Percentiles rank a stretch among this genome's conserved stretches.
These are phyloP conservation scores for Pseudozyma sp. DNA, from an alignment of 1,284 basidiomycete genomes.

Conservation along the genomic window DNA sequence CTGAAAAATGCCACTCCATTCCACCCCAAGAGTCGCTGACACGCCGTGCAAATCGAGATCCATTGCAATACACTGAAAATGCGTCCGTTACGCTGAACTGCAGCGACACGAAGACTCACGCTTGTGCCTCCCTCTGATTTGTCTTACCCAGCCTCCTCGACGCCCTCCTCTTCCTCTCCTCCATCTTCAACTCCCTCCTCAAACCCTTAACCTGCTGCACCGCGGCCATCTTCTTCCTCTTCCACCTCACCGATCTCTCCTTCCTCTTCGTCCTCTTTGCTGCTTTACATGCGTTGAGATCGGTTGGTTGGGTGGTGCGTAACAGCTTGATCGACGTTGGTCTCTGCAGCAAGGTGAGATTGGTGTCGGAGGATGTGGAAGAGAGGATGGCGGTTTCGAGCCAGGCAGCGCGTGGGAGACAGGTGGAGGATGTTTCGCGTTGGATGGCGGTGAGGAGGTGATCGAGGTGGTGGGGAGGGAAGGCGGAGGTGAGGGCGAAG, in stretches of 20 bases:
- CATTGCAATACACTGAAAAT: too few species aligned
- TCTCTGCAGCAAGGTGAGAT: constrained; percentile 1
- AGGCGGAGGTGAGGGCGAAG: constrained; percentile 29
- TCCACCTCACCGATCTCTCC: constrained; percentile 26
- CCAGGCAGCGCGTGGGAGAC: constrained; percentile 28
- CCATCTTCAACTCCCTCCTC: constrained; percentile 9
- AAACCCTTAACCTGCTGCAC: constrained; percentile 18
- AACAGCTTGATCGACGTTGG: constrained; percentile 38
- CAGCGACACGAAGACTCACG: too few species aligned
- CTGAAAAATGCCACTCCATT: too few species aligned
- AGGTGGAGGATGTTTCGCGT: constrained; percentile 21
- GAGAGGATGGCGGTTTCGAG: constrained; percentile 32
- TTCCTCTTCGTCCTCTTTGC: constrained; percentile 29
- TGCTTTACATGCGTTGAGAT: constrained; percentile 39
- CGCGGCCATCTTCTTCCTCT: constrained; percentile 21
- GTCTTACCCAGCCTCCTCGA: too few species aligned
- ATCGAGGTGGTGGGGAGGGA: neutral
- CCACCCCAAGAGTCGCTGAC: too few species aligned
- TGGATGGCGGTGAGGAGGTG: constrained; percentile 12
- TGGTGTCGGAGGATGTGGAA: constrained; percentile 2
- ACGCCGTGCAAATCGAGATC: too few species aligned
- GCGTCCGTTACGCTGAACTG: too few species aligned
- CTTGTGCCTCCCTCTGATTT: too few species aligned
- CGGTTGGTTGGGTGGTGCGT: constrained; percentile 35
- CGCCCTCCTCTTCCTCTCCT: too few species aligned